A percentile compares a stretch with the other conserved stretches of the same genome.
These are phyloP conservation scores for Chamaenerion angustifolium DNA, from an alignment of 345 rosid genomes.

Conservation along the genomic window DNA sequence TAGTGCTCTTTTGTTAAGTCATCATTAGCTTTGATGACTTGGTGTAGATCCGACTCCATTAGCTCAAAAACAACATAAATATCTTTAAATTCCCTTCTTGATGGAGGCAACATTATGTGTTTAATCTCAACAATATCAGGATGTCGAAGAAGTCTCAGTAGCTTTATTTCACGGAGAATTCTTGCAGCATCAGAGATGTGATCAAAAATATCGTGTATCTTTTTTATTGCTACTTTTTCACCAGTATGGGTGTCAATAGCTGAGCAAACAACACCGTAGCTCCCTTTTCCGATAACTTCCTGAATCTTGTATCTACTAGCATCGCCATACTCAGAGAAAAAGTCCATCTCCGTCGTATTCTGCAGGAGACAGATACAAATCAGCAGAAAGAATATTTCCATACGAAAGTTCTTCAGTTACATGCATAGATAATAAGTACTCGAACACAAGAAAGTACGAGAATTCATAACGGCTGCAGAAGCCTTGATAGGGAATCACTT, in stretches of 20 bases:
- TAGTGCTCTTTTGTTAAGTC: constrained; percentile 88
- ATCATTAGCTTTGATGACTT: constrained; percentile 92
- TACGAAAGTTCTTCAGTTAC: neutral
- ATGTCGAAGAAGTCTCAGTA: constrained; percentile 71
- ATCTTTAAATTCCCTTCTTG: constrained; percentile 80
- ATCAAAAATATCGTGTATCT: constrained; percentile 61
- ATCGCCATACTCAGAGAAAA: constrained; percentile 78
- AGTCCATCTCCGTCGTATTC: constrained; percentile 58
- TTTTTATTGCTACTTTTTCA: constrained; percentile 75
- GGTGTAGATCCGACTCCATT: constrained; percentile 94
- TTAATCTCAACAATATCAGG: constrained; percentile 89
- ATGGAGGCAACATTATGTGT: constrained; percentile 91
- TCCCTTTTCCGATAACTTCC: constrained; percentile 81
- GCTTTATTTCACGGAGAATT: constrained; percentile 72
- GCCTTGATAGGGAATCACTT: too few species aligned
- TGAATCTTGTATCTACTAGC: constrained; percentile 55
- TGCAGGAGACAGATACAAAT: constrained; percentile 14
- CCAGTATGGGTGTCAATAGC: constrained; percentile 63
- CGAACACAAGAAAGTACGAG: neutral
- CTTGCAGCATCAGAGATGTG: constrained; percentile 73
- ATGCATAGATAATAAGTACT: neutral
- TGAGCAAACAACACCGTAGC: constrained; percentile 74
- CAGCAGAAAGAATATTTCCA: neutral
- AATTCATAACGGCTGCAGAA: too few species aligned
- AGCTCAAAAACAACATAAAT: constrained; percentile 92